A percentile compares a stretch with the other conserved stretches of the same genome.
Conservation (phyloP, 805 yeast species). For the Kluyveromyces siamensis region DNA sequence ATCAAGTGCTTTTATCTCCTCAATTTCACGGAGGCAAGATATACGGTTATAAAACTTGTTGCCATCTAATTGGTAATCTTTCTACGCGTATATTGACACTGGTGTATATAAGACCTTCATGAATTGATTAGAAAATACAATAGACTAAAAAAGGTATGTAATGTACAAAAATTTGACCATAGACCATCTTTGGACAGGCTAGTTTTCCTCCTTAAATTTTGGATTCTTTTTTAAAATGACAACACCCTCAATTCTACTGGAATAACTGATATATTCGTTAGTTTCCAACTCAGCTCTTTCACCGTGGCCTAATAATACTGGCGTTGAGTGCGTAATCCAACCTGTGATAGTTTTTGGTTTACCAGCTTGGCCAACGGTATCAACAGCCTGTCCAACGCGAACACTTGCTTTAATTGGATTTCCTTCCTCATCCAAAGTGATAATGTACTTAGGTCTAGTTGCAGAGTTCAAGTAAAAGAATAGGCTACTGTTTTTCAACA, state of each 20-base stretch:
- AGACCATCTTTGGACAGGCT: background rate
- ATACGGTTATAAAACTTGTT: too few relatives aligned
- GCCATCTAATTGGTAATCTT: too few relatives aligned
- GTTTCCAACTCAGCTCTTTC: conserved; percentile 93
- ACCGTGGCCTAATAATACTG: conserved; percentile 86
- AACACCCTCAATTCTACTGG: conserved; percentile 82
- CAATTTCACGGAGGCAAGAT: too few relatives aligned
- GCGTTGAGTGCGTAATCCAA: conserved; percentile 98
- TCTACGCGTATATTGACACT: too few relatives aligned
- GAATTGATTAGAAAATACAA: background rate
- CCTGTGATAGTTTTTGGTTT: conserved; percentile 98
- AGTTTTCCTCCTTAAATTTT: conserved; percentile 57
- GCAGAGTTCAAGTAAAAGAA: conserved; percentile 83
- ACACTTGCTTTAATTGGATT: conserved; percentile 92
- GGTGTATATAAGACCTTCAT: background rate
- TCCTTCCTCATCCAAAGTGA: conserved; percentile 86
- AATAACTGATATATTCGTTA: conserved; percentile 77
- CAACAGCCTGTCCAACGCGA: conserved; percentile 98
- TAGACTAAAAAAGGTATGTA: background rate
- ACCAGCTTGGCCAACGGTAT: conserved; percentile 98
- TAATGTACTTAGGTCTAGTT: conserved; percentile 83
- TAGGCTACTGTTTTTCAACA: conserved; percentile 73
- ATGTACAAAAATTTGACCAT: background rate
- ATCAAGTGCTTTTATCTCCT: background rate
- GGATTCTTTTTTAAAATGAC: conserved; percentile 90